These are phyloP conservation scores for Melaleuca alternifolia DNA, from an alignment of 345 rosid species.

Conservation along the genomic window DNA sequence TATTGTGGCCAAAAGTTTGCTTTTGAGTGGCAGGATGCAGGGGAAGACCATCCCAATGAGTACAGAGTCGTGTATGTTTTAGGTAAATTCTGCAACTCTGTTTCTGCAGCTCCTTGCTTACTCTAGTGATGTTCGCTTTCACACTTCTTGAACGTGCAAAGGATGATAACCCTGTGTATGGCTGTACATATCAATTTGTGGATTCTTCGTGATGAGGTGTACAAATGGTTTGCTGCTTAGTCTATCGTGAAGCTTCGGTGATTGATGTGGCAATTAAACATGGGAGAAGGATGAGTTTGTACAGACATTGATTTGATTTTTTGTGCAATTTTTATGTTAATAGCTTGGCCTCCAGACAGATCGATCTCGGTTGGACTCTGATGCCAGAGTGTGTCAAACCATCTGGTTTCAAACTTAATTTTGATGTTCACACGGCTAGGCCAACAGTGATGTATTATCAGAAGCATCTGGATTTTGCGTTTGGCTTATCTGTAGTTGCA, in stretches of 20 bases:
- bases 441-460: not conserved
- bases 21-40: not conserved
- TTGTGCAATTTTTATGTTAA: not conserved
- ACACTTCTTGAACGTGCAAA: not conserved
- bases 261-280: not conserved
- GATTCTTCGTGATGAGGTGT: not conserved
- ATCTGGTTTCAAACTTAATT: not conserved
- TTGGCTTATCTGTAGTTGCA: not conserved
- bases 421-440: not conserved
- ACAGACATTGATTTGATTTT: not conserved
- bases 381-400: not conserved
- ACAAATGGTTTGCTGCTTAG: not conserved
- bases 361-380: not conserved
- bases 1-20: not conserved
- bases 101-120: not conserved
- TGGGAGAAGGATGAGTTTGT: not conserved
- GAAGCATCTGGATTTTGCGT: not conserved
- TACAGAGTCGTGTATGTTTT: slow-evolving; percentile 2
- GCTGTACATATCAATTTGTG: not conserved
- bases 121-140: not conserved
- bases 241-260: not conserved
- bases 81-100: not conserved
- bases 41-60: not conserved
- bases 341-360: not conserved
- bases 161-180: not conserved